These are phyloP conservation scores for Gilbertella persicaria DNA, from an alignment of 371 early-diverging fungal genomes.

Conservation along the genomic window DNA sequence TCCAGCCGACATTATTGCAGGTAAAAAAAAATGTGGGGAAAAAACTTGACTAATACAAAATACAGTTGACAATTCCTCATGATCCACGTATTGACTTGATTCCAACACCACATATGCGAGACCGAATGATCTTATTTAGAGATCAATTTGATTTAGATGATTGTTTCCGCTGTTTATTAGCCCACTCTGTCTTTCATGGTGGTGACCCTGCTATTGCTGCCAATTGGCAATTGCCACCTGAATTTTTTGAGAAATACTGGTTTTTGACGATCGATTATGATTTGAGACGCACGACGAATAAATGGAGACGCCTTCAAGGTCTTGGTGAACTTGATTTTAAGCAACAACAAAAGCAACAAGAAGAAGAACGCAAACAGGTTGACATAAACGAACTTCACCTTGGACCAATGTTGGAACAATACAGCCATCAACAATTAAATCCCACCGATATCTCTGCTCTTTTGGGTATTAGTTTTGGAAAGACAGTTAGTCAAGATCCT, in stretches of 20 bases:
- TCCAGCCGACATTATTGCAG: constrained; percentile 6
- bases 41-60: not conserved
- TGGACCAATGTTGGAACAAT: constrained; percentile 12
- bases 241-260: constrained; percentile 61
- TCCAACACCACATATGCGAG: constrained; percentile 61
- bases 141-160: constrained; percentile 59
- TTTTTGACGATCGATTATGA: constrained; percentile 50
- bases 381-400: not conserved
- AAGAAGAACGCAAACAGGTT: constrained; percentile 1
- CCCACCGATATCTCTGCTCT: constrained; percentile 20
- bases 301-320: constrained; percentile 35
- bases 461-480: constrained; percentile 26
- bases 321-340: constrained; percentile 23
- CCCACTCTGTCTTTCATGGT: constrained; percentile 55
- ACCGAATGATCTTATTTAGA: constrained; percentile 62
- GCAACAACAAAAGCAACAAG: constrained; percentile 20
- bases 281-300: constrained; percentile 31
- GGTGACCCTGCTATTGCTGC: constrained; percentile 56
- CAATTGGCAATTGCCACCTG: constrained; percentile 58
- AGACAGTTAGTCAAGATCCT: constrained; percentile 10
- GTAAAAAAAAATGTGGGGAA: not conserved
- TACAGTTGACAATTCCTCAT: constrained; percentile 54
- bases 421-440: constrained; percentile 1
- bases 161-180: constrained; percentile 52
- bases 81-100: constrained; percentile 63